Evolutionary conservation across 164 flowering plant species (phyloP).

Genomic region (Tinospora cordifolia): DNA sequence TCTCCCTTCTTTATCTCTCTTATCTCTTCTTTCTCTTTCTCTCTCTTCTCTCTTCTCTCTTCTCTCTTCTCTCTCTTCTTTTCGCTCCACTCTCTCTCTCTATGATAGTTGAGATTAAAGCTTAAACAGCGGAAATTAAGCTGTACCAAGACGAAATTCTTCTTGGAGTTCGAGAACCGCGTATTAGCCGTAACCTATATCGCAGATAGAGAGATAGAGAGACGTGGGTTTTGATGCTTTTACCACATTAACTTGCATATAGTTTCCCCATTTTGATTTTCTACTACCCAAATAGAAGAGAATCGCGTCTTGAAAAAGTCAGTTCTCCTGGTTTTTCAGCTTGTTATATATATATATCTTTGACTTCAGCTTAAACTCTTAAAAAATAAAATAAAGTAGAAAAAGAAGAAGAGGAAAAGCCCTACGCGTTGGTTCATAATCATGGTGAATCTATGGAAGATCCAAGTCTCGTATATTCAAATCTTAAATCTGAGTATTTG

Average conservation of each 20-base stretch:
- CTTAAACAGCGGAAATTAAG: neutral
- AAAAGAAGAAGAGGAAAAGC: no score
- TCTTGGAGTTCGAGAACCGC: neutral
- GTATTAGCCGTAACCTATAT: neutral
- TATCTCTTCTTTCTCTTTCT: neutral
- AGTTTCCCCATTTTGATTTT: neutral
- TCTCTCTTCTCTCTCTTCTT: no score
- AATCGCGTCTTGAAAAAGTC: neutral
- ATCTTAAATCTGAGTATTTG: constrained; percentile 41
- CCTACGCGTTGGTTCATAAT: neutral
- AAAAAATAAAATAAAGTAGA: no score
- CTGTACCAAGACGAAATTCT: neutral
- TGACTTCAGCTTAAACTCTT: no score
- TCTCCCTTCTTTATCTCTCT: no score
- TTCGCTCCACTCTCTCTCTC: no score
- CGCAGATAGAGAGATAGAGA: neutral
- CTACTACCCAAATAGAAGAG: neutral
- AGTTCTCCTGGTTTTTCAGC: neutral
- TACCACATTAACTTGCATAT: neutral
- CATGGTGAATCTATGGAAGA: constrained; percentile 15
- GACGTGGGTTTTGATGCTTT: neutral
- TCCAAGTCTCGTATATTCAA: constrained; percentile 27
- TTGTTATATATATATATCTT: no score
- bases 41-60: neutral
- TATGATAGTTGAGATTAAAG: neutral